Conservation (phyloP, 495 filamentous ascomycete genomes). For the Paragyromitra xinjiangensis region DNA sequence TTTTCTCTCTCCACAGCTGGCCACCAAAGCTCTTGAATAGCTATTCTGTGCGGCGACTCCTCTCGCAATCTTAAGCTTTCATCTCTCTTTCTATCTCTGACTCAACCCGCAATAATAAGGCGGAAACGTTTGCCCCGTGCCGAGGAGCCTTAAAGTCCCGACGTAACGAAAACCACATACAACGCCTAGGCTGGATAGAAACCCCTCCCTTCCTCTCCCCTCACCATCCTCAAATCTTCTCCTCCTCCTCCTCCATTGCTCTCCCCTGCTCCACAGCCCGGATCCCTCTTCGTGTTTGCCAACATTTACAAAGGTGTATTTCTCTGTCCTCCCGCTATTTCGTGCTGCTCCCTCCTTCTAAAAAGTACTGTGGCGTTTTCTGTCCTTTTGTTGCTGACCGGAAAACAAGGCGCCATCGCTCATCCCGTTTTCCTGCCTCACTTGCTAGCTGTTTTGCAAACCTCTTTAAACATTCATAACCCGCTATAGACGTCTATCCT, state of each 20-base stretch:
- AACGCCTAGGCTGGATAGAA: constrained; percentile 48
- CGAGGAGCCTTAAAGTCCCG: constrained; percentile 52
- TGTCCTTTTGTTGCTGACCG: constrained; percentile 55
- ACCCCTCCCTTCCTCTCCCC: constrained; percentile 47
- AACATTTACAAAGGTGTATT: constrained; percentile 53
- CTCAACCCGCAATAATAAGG: constrained; percentile 48
- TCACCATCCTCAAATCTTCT: constrained; percentile 40
- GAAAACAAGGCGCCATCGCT: constrained; percentile 53
- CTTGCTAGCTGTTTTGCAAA: constrained; percentile 35
- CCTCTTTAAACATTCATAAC: constrained; percentile 29
- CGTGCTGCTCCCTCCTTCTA: constrained; percentile 15
- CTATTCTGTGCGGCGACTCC: constrained; percentile 45
- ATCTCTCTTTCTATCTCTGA: constrained; percentile 39
- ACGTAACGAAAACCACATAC: constrained; percentile 51
- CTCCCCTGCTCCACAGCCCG: constrained; percentile 45
- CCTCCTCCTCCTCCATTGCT: constrained; percentile 41
- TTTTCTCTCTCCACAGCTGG: constrained; percentile 25
- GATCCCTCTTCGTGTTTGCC: constrained; percentile 39
- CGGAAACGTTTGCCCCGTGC: constrained; percentile 45
- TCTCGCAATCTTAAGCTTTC: constrained; percentile 42
- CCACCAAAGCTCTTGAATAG: constrained; percentile 43
- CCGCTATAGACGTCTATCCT: constrained; percentile 27
- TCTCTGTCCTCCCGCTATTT: constrained; percentile 46
- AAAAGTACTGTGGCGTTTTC: constrained; percentile 29
- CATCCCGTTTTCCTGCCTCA: constrained; percentile 47